Percentiles rank a stretch among this genome's conserved stretches.
phyloP scores from a whole-genome alignment of 805 yeast genomes.

The Hanseniaspora guilliermondii region DNA sequence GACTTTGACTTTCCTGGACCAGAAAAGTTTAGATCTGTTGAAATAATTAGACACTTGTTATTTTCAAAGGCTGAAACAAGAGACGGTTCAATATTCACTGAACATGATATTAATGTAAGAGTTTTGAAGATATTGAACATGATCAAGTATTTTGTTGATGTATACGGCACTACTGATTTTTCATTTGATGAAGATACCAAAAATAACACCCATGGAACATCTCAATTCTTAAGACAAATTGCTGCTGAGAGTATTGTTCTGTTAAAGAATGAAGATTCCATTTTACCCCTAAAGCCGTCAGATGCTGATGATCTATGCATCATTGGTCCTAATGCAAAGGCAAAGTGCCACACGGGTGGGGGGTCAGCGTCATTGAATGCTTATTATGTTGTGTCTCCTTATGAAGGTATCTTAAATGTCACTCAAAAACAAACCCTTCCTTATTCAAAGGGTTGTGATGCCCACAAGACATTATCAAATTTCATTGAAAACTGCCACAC shows the following conservation, averaged over 20 bases:
- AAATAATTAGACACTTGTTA: constrained; percentile 33
- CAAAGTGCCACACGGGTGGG: constrained; percentile 42
- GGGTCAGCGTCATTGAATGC: constrained; percentile 46
- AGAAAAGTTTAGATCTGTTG: constrained; percentile 32
- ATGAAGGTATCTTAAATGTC: constrained; percentile 32
- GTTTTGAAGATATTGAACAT: constrained; percentile 37
- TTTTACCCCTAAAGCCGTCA: constrained; percentile 37
- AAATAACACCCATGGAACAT: constrained; percentile 38
- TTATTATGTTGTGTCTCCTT: constrained; percentile 39
- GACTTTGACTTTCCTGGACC: constrained; percentile 63
- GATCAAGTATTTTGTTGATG: constrained; percentile 30
- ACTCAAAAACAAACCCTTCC: constrained; percentile 22
- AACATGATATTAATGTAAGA: constrained; percentile 34
- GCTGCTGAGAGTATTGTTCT: constrained; percentile 44
- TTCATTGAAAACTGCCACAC: constrained; percentile 21
- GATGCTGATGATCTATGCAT: constrained; percentile 42
- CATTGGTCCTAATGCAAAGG: constrained; percentile 48
- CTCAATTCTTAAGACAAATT: constrained; percentile 31
- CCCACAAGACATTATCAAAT: constrained; percentile 29
- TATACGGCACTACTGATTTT: constrained; percentile 7
- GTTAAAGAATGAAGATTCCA: constrained; percentile 38
- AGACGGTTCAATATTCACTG: constrained; percentile 12
- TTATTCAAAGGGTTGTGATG: constrained; percentile 30
- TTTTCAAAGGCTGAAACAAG: constrained; percentile 31
- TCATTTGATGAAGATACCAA: constrained; percentile 15